Percentiles rank a stretch among this genome's conserved stretches.
phyloP scores from a whole-genome alignment of 2,329 filamentous ascomycete species.

The Colletotrichum liriopes region DNA sequence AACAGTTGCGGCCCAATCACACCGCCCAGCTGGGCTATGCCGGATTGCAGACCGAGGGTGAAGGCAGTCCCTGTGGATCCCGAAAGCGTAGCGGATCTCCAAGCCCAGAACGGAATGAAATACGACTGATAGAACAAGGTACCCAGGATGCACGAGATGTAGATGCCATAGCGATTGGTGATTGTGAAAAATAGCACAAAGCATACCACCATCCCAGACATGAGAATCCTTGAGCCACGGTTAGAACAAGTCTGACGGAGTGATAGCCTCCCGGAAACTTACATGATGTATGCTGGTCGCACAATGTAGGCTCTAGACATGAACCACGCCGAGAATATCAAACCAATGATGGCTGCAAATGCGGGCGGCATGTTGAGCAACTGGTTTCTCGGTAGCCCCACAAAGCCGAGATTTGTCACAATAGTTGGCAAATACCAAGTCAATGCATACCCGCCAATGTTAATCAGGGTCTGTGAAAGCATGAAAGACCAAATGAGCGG shows the following conservation, averaged over 20 bases:
- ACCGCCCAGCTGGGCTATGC: slow-evolving; percentile 61
- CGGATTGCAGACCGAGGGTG: slow-evolving; percentile 59
- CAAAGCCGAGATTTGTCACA: slow-evolving; percentile 59
- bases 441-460: slow-evolving; percentile 59
- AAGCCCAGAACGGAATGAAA: slow-evolving; percentile 64
- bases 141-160: slow-evolving; percentile 61
- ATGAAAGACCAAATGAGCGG: slow-evolving; percentile 47
- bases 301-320: slow-evolving; percentile 55
- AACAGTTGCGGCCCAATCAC: slow-evolving; percentile 62
- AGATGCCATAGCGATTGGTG: slow-evolving; percentile 56
- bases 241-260: too few relatives aligned
- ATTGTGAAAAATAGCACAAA: slow-evolving; percentile 61
- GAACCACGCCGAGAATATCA: slow-evolving; percentile 58
- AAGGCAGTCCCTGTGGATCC: slow-evolving; percentile 62
- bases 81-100: slow-evolving; percentile 58
- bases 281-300: slow-evolving; percentile 58
- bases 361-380: slow-evolving; percentile 63
- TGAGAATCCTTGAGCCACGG: slow-evolving; percentile 48
- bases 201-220: slow-evolving; percentile 58
- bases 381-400: slow-evolving; percentile 59
- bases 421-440: slow-evolving; percentile 60
- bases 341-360: slow-evolving; percentile 56
- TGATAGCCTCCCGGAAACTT: background rate
- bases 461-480: slow-evolving; percentile 52
- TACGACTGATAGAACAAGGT: slow-evolving; percentile 60